Conservation (phyloP, 2,329 filamentous ascomycete species). For the Dothideomycetidae sp. region DNA sequence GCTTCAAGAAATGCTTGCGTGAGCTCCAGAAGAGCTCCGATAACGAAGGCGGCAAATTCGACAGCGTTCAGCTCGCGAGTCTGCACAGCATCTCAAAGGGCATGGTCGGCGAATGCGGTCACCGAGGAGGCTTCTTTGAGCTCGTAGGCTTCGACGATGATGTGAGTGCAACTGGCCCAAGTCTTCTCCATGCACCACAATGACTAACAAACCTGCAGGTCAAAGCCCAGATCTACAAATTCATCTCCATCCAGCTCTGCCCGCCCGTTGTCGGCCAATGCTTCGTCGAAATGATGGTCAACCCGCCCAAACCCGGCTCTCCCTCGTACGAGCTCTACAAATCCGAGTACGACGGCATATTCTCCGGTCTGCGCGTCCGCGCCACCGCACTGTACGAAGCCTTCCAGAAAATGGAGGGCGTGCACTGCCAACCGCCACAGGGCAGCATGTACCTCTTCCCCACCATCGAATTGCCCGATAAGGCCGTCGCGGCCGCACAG, state of each 20-base stretch:
- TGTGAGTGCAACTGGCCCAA: constrained; percentile 15
- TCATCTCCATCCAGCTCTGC: constrained; percentile 92
- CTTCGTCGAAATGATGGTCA: constrained; percentile 94
- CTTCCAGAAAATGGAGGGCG: constrained; percentile 90
- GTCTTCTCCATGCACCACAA: no score
- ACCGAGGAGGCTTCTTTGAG: constrained; percentile 96
- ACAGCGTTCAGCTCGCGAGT: constrained; percentile 75
- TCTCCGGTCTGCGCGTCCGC: constrained; percentile 60
- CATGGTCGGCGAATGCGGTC: constrained; percentile 97
- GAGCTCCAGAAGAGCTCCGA: constrained; percentile 55
- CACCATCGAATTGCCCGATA: constrained; percentile 64
- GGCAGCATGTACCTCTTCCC: constrained; percentile 99
- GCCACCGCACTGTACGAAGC: constrained; percentile 78
- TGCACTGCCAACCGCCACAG: constrained; percentile 78
- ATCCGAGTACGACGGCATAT: constrained; percentile 73
- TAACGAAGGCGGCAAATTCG: constrained; percentile 58
- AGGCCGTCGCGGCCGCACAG: constrained; percentile 61
- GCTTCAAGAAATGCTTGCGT: constrained; percentile 82
- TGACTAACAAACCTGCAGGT: constrained; percentile 41
- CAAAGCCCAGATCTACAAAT: constrained; percentile 93
- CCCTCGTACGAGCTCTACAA: constrained; percentile 74
- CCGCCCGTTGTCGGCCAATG: constrained; percentile 92
- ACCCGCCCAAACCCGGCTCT: constrained; percentile 73
- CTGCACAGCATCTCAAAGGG: constrained; percentile 93
- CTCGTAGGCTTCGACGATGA: constrained; percentile 65